phyloP scores from a whole-genome alignment of 2,329 filamentous ascomycete genomes.

The Alternaria novae-zelandiae region DNA sequence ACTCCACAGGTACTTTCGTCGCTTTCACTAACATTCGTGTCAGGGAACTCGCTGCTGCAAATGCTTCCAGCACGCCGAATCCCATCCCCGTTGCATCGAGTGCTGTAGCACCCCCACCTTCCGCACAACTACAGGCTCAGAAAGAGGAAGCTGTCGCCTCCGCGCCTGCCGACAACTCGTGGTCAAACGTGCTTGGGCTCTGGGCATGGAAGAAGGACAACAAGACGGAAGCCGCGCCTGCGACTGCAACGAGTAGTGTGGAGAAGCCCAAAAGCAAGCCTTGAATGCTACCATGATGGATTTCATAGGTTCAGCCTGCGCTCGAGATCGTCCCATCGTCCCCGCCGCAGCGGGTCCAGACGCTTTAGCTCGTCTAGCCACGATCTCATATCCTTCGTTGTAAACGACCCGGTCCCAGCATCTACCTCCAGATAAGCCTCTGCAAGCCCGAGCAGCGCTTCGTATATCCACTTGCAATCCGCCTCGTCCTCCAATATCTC shows the following conservation, averaged over 20 bases:
- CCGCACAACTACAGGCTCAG: constrained; percentile 13
- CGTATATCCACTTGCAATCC: constrained; percentile 88
- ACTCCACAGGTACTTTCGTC: background rate
- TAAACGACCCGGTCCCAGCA: constrained; percentile 47
- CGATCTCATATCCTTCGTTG: constrained; percentile 53
- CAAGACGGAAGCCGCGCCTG: constrained; percentile 59
- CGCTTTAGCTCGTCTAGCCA: constrained; percentile 70
- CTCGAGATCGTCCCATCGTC: constrained; percentile 77
- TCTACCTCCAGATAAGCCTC: constrained; percentile 63
- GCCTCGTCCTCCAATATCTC: constrained; percentile 70
- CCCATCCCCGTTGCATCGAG: constrained; percentile 21
- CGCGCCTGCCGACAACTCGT: constrained; percentile 19
- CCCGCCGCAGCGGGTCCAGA: constrained; percentile 75
- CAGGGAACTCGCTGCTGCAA: constrained; percentile 35
- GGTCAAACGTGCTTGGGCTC: constrained; percentile 38
- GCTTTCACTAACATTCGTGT: constrained; percentile 15
- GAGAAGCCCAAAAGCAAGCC: constrained; percentile 61
- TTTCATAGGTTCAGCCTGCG: constrained; percentile 51
- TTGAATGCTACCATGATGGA: constrained; percentile 51
- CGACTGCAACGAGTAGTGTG: constrained; percentile 64
- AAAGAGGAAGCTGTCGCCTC: constrained; percentile 16
- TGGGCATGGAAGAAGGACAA: constrained; percentile 42
- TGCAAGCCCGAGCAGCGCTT: constrained; percentile 79
- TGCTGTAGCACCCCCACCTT: constrained; percentile 12
- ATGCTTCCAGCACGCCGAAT: constrained; percentile 22